Evolutionary conservation across 495 filamentous ascomycete species (phyloP), one percentile per base, ranked within the genome.

Genomic region (Apodospora peruviana): DNA sequence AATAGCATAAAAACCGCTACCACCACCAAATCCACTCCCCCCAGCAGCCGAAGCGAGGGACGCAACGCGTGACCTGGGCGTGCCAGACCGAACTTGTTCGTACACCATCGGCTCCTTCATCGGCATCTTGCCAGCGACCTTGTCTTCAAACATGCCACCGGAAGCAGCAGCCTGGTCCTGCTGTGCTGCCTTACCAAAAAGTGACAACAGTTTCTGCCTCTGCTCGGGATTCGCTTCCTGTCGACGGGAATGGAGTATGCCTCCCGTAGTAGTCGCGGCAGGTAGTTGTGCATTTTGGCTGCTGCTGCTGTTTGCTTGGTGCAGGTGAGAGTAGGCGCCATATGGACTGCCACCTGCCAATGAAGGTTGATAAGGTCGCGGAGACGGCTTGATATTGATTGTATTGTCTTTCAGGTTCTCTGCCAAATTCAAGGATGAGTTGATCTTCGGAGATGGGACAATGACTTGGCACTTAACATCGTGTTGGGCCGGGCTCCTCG

Each of bases 161-260:
- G 52, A 56, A 9, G 52, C 57, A 18, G 59, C 51, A 51, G 61
- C 67, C 24, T 57, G 37, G 39, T 60, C 57, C 34, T 76, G 59
- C 2, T 32, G 27, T 7, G 14, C 14, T 32, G 9, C 43, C 55
- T 86, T 87, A n/a, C 78, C 78, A 53, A 91, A 88, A 7, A 91
- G 74, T 7, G 81, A 86, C 11, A 90, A 74, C 10, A 91, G 69
- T 9, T 79, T 70, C 29, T 84, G 82, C 53, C 74, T 82, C 47
- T 93, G 87, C 9, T 86, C 80, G 3, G 65, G 53, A 5, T 76
- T 77, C 25, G 68, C 52, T 29, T 71, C 5, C 27, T 5, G 56
- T 44, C 14, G 12, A 45, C 40, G 23, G 42, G 44, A 2, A 45
- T 38, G 50, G 43, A 48, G 27, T 48, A 50, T 2, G 50, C 7